Evolutionary conservation across 345 rosid genomes (phyloP).

Genomic region (Gossypium thurberi): DNA sequence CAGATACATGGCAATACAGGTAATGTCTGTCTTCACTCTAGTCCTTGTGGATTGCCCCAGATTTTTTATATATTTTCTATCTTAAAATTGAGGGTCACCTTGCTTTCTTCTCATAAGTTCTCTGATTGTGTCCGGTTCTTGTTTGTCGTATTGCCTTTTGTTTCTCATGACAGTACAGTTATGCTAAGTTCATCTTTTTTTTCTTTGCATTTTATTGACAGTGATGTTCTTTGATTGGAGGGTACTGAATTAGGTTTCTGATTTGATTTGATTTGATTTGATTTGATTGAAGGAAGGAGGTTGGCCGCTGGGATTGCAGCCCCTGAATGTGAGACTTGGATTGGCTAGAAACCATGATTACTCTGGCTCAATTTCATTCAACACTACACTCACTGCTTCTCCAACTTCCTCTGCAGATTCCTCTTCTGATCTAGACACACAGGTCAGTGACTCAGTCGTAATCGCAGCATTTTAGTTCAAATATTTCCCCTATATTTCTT

Average conservation of each 20-base stretch:
- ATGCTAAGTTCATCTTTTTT: conserved; percentile 3
- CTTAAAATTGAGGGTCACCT: conserved; percentile 10
- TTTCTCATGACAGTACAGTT: background rate
- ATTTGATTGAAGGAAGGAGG: conserved; percentile 38
- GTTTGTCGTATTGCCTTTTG: conserved; percentile 11
- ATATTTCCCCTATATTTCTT: background rate
- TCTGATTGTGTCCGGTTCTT: conserved; percentile 3
- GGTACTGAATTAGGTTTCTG: background rate
- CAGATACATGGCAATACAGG: conserved; percentile 11
- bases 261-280: conserved; percentile 19
- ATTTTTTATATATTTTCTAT: background rate
- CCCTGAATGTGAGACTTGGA: conserved; percentile 34
- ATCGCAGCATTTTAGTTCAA: background rate
- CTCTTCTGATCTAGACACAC: conserved; percentile 50
- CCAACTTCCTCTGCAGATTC: conserved; percentile 20
- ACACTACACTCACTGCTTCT: conserved; percentile 37
- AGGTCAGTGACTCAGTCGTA: conserved; percentile 33
- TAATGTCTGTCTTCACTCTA: background rate
- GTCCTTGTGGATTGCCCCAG: background rate
- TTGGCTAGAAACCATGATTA: conserved; percentile 22
- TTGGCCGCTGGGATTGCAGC: conserved; percentile 51
- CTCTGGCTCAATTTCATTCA: conserved; percentile 40
- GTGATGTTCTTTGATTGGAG: background rate
- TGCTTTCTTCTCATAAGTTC: conserved; percentile 14
- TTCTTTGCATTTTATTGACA: conserved; percentile 5